A percentile compares a stretch with the other conserved stretches of the same genome.
These are phyloP conservation scores for Powellomyces hirtus DNA, from an alignment of 192 early-diverging fungal genomes.

Conservation along the genomic window DNA sequence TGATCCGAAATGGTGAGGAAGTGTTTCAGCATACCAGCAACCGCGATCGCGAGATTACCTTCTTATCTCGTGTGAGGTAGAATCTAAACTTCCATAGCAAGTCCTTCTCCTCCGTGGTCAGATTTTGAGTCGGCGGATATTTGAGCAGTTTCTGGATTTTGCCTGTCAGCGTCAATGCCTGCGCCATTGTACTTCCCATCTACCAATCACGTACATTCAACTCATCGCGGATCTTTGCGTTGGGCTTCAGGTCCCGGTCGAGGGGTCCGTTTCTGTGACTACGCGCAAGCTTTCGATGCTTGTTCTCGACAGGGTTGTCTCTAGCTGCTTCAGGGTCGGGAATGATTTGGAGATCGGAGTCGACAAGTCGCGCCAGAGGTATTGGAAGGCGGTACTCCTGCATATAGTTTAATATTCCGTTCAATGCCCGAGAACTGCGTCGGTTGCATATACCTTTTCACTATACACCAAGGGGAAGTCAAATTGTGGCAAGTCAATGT, in stretches of 20 bases:
- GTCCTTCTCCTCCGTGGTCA: constrained; percentile 88
- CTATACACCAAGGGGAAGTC: constrained; percentile 95
- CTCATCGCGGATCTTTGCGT: constrained; percentile 92
- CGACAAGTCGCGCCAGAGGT: constrained; percentile 10
- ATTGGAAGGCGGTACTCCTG: constrained; percentile 59
- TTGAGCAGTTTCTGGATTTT: constrained; percentile 72
- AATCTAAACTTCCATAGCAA: constrained; percentile 98
- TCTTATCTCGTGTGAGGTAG: constrained; percentile 90
- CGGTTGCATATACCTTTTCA: constrained; percentile 66
- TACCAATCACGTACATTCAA: constrained; percentile 66
- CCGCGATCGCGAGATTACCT: constrained; percentile 43
- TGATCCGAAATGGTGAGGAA: not conserved
- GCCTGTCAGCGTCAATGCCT: not conserved
- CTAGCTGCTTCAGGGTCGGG: constrained; percentile 79
- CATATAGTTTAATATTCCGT: no score
- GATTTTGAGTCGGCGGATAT: constrained; percentile 85
- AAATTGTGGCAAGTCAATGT: constrained; percentile 90
- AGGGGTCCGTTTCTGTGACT: constrained; percentile 86
- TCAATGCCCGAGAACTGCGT: no score
- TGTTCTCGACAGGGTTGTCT: constrained; percentile 95
- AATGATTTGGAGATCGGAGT: constrained; percentile 16
- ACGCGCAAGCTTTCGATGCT: constrained; percentile 86
- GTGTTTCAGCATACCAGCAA: not conserved
- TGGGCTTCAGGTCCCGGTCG: constrained; percentile 95
- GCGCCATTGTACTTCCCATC: not conserved